These are phyloP conservation scores for Triticum dicoccoides DNA, from an alignment of 176 grass and related monocot species.

Conservation along the genomic window DNA sequence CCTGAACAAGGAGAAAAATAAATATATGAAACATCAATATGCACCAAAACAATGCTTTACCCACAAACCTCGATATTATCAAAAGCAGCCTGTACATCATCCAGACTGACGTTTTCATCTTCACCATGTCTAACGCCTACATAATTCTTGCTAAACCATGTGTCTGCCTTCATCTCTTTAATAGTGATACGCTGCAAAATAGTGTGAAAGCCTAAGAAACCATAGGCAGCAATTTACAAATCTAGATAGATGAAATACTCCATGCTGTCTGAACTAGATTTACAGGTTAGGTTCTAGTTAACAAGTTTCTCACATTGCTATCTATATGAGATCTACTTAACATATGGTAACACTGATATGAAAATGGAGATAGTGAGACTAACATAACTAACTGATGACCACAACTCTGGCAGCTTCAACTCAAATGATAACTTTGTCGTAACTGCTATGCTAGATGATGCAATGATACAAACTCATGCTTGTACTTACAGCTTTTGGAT, in stretches of 20 bases:
- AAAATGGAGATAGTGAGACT: neutral
- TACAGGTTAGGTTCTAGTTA: neutral
- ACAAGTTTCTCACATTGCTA: neutral
- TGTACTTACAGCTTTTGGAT: constrained; percentile 81
- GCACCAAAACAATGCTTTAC: neutral
- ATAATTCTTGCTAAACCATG: constrained; percentile 87
- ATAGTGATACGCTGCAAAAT: constrained; percentile 75
- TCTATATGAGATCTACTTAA: neutral
- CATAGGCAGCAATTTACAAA: neutral
- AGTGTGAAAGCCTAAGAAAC: constrained; percentile 3
- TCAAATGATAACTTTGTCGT: neutral
- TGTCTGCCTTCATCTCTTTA: constrained; percentile 62
- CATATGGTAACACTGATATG: neutral
- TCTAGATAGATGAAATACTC: neutral
- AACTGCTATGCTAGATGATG: constrained; percentile 26
- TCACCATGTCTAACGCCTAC: constrained; percentile 48
- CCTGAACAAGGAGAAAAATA: neutral
- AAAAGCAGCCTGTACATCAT: constrained; percentile 91
- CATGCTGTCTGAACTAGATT: neutral
- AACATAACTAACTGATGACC: neutral
- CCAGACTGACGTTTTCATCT: constrained; percentile 73
- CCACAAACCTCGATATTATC: constrained; percentile 88
- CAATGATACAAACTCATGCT: neutral
- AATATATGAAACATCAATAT: constrained; percentile 9
- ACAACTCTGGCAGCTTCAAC: constrained; percentile 5